These are phyloP conservation scores for Cystobasidium ongulense DNA, from an alignment of 768 basidiomycete genomes.

Conservation along the genomic window DNA sequence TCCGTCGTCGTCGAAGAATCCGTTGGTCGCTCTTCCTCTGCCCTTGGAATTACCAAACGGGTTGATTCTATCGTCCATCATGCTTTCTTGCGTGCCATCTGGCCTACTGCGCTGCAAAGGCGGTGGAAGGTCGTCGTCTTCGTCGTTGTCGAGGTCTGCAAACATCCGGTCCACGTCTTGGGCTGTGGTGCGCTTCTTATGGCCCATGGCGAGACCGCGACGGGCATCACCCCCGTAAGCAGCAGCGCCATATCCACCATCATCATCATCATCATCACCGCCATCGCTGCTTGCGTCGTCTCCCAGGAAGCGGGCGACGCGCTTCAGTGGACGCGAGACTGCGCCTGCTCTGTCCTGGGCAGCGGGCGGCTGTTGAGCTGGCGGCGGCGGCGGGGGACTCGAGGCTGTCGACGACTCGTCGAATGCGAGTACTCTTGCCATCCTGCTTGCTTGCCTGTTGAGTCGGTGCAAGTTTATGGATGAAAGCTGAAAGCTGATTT, in stretches of 20 bases:
- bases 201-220: background rate
- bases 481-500: too few species aligned
- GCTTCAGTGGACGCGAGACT: slow-evolving; percentile 5
- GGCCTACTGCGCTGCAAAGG: background rate
- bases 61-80: background rate
- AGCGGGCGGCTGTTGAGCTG: background rate
- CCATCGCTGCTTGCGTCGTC: slow-evolving; percentile 26
- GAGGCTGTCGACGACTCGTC: background rate
- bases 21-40: background rate
- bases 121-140: slow-evolving; percentile 43
- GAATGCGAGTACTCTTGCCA: background rate
- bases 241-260: slow-evolving; percentile 18
- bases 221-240: background rate
- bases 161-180: slow-evolving; percentile 50
- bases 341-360: background rate
- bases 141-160: slow-evolving; percentile 50
- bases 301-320: slow-evolving; percentile 35
- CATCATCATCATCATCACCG: background rate
- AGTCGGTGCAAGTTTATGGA: too few species aligned
- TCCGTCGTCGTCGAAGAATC: background rate
- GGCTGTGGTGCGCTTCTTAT: background rate
- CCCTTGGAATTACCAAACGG: background rate
- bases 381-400: background rate
- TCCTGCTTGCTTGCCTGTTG: background rate
- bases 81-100: background rate